Base-by-base conservation (phyloP, 805 yeast genomes). In the Metschnikowia kofuensis region DNA sequence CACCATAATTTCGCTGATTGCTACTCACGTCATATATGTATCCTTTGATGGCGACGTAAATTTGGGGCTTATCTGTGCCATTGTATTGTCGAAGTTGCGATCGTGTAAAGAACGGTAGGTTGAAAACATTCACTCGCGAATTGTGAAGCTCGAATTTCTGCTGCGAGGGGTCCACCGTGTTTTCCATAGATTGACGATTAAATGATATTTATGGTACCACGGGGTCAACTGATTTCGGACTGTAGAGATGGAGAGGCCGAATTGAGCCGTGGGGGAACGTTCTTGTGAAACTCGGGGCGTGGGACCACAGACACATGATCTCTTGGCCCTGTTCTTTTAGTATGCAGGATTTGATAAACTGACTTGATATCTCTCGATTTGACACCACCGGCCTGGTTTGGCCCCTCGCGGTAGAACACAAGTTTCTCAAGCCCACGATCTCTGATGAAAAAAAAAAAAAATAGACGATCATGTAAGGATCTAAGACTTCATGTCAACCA, bases 31-130 rank as follows among this genome's bases (percentile, higher is more conserved):
- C 96, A 63, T 87, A 89, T 10, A 89, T 80, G 2, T 74, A 75
- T 16, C 96, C 94, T 52, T 83, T 82, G 57, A 89, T 83, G 7
- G 83, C 94, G 15, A 89, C 85, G 65, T 83, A 89, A 54, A 87
- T 76, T 50, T 76, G 49, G 13, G 59, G 61, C 31, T 52, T 51
- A 27, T 57, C 57, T 6, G 41, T 48, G n/a, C 76, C 76, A 48
- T 74, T 62, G 55, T 62, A 70, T 38, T 46, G 48, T 6, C 65
- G 49, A 43, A 73, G 61, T 53, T 71, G 69, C 5, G 62, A 41
- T 11, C 74, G 56, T 2, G 75, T 69, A 50, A 55, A 68, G 10
- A 63, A 54, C 6, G 74, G 74, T 27, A 73, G 64, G 14, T 56
- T 51, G 12, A 54, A 50, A 15, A 67, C 54, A 45, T 68, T 66